Percentiles rank a stretch among this genome's conserved stretches.
phyloP scores from a whole-genome alignment of 1,284 basidiomycete species.

The Cryptococcus maquisensis region DNA sequence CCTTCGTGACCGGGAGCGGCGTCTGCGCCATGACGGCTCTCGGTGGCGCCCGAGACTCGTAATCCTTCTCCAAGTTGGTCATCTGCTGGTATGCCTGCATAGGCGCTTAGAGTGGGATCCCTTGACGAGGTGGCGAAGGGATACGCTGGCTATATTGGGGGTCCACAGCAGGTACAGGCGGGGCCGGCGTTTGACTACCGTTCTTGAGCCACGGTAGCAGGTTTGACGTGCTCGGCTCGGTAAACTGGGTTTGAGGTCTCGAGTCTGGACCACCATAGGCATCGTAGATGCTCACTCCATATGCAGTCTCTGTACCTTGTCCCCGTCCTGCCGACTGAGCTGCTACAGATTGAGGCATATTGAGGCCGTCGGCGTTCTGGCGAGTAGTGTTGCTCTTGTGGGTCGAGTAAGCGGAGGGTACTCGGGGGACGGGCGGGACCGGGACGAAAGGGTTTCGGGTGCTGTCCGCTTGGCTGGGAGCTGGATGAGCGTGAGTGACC shows the following conservation, averaged over 20 bases:
- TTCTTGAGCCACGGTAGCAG: constrained; percentile 17
- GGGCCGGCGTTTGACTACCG: not conserved
- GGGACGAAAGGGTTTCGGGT: constrained; percentile 11
- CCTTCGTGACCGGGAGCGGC: not conserved
- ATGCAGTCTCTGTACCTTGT: constrained; percentile 2
- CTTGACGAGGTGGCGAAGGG: not conserved
- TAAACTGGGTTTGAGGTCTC: constrained; percentile 9
- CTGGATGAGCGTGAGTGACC: not conserved
- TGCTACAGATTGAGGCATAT: constrained; percentile 1
- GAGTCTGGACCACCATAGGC: constrained; percentile 3
- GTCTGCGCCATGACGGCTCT: constrained; percentile 14
- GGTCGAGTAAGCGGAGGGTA: not conserved
- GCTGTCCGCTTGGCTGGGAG: not conserved
- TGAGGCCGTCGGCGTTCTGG: not conserved
- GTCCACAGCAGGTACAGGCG: not conserved
- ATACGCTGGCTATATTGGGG: not conserved
- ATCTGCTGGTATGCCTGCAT: not conserved
- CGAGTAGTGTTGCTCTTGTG: not conserved
- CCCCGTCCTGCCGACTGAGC: not conserved
- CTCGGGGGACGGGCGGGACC: constrained; percentile 9
- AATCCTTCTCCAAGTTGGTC: not conserved
- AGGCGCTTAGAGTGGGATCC: not conserved
- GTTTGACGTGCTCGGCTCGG: constrained; percentile 14
- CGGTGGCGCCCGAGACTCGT: constrained; percentile 5
- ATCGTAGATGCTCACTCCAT: constrained; percentile 7